phyloP scores from a whole-genome alignment of 345 rosid genomes.

The Microthlaspi erraticum region DNA sequence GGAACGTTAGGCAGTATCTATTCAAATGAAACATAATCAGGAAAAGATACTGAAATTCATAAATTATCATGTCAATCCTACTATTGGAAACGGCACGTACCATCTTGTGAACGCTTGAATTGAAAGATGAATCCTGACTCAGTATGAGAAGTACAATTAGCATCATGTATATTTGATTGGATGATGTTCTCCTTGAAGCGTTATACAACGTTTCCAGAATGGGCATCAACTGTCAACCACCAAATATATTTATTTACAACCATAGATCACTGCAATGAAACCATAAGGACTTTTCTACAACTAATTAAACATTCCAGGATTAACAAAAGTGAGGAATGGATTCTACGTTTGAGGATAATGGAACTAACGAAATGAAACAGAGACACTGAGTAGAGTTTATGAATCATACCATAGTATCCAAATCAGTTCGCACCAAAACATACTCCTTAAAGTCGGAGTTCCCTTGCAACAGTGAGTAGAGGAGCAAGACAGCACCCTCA shows the following conservation, averaged over 20 bases:
- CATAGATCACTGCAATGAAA: constrained; percentile 16
- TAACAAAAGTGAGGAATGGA: constrained; percentile 5
- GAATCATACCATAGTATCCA: constrained; percentile 90
- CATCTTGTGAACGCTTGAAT: constrained; percentile 92
- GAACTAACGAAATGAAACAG: constrained; percentile 13
- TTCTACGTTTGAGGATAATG: constrained; percentile 6
- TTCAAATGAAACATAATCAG: constrained; percentile 38
- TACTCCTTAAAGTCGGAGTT: constrained; percentile 94
- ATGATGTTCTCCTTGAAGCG: constrained; percentile 81
- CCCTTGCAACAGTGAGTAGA: constrained; percentile 89
- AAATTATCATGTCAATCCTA: constrained; percentile 15
- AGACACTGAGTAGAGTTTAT: constrained; percentile 19
- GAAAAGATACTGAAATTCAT: constrained; percentile 13
- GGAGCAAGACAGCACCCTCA: constrained; percentile 86
- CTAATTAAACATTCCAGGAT: not conserved
- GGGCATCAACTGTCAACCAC: constrained; percentile 81
- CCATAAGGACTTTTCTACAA: constrained; percentile 18
- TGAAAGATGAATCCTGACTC: constrained; percentile 96
- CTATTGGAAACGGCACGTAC: constrained; percentile 49
- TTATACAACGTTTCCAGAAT: constrained; percentile 89
- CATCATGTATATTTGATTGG: constrained; percentile 97
- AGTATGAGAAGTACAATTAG: constrained; percentile 96
- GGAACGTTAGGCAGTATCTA: constrained; percentile 88
- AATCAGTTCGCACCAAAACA: constrained; percentile 92
- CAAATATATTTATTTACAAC: not conserved